Conservation (phyloP, 1,284 basidiomycete species). For the Pholiota adiposa region DNA sequence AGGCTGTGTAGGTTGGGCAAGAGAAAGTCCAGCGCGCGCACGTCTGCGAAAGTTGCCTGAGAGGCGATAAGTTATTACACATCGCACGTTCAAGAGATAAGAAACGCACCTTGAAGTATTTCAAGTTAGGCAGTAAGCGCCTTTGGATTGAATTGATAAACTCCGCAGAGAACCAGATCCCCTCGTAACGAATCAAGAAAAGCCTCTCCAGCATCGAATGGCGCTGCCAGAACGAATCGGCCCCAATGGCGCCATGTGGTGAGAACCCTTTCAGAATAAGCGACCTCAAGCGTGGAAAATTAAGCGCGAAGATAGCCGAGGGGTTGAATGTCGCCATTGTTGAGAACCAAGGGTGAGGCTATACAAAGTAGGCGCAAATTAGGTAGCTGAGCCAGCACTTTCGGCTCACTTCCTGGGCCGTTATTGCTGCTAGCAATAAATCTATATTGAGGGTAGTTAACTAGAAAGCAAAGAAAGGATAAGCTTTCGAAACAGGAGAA, state of each 20-base stretch:
- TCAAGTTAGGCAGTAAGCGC: conserved; percentile 4
- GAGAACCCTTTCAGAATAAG: conserved; percentile 2
- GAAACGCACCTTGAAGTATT: conserved; percentile 1
- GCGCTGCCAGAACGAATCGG: conserved; percentile 13
- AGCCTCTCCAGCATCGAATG: conserved; percentile 14
- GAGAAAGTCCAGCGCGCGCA: neutral
- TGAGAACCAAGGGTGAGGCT: neutral
- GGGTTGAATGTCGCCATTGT: neutral
- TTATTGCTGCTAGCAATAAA: neutral
- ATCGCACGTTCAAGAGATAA: neutral
- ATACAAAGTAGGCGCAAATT: conserved; percentile 1
- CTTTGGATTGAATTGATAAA: neutral
- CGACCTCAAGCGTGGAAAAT: conserved; percentile 8
- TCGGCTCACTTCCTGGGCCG: neutral
- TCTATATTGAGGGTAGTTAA: neutral
- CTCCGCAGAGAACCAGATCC: neutral
- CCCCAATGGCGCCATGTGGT: neutral
- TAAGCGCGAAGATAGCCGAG: conserved; percentile 1
- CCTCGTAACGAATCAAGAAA: neutral
- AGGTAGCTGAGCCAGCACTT: neutral
- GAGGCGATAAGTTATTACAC: neutral
- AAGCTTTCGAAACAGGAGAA: neutral
- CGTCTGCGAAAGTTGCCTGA: neutral
- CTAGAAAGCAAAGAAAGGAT: too few species aligned
- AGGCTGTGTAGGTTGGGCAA: conserved; percentile 4